These are phyloP conservation scores for Aspergillus sp. DNA, from an alignment of 2,329 filamentous ascomycete genomes.

Conservation along the genomic window DNA sequence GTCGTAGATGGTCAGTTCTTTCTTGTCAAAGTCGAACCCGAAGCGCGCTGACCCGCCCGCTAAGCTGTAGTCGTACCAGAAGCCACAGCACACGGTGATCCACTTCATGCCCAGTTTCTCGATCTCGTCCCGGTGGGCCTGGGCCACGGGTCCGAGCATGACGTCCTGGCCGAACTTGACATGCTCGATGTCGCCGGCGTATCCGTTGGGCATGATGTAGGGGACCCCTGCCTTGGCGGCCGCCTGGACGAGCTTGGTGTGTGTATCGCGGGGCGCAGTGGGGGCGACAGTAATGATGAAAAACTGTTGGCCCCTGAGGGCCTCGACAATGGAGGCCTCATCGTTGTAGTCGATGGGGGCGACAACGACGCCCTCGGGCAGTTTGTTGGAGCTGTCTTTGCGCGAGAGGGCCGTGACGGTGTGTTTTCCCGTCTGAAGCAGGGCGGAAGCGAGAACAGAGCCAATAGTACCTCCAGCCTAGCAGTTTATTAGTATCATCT, in stretches of 20 bases:
- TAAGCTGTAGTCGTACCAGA: conserved; percentile 58
- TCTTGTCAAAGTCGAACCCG: conserved; percentile 53
- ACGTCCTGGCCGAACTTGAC: conserved; percentile 36
- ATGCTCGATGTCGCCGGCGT: conserved; percentile 32
- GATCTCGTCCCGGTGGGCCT: conserved; percentile 38
- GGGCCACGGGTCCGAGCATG: conserved; percentile 31
- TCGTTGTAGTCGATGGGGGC: conserved; percentile 52
- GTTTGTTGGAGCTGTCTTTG: conserved; percentile 37
- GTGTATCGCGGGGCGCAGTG: conserved; percentile 46
- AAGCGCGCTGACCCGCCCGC: conserved; percentile 36
- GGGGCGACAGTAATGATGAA: conserved; percentile 56
- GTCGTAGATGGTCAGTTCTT: conserved; percentile 51
- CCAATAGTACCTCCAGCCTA: conserved; percentile 40
- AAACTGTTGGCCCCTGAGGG: conserved; percentile 56
- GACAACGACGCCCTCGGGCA: conserved; percentile 48
- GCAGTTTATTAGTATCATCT: conserved; percentile 13
- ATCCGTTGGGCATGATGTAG: conserved; percentile 57
- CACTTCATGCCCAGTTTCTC: conserved; percentile 45
- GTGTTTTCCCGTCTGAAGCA: conserved; percentile 52
- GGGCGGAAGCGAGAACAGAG: conserved; percentile 26
- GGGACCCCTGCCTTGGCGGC: conserved; percentile 56
- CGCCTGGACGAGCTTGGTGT: conserved; percentile 54
- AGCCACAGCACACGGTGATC: conserved; percentile 48
- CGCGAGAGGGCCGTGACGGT: conserved; percentile 55
- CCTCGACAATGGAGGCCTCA: conserved; percentile 46